Conservation (phyloP, 2,329 filamentous ascomycete genomes). For the Lecanosticta acicola region DNA sequence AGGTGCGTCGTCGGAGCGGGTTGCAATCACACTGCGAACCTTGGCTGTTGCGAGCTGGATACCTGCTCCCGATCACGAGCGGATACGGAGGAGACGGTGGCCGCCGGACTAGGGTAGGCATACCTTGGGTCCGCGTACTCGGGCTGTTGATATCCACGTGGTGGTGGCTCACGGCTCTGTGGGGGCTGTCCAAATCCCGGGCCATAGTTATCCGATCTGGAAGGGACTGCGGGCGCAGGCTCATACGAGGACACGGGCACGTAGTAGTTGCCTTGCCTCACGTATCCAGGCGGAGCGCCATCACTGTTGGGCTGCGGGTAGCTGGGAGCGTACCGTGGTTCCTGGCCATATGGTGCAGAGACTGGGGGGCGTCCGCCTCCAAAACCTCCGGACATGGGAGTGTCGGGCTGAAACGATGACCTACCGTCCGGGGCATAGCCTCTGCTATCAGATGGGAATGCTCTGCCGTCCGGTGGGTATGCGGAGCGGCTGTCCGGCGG, state of each 20-base stretch:
- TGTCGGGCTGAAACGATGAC: constrained; percentile 24
- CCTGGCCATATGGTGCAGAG: constrained; percentile 25
- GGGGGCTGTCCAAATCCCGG: constrained; percentile 21
- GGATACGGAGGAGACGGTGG: constrained; percentile 27
- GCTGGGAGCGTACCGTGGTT: constrained; percentile 28
- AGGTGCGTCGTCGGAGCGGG: constrained; percentile 2
- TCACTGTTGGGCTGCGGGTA: constrained; percentile 24
- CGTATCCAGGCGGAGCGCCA: constrained; percentile 31
- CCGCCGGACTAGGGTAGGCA: constrained; percentile 33
- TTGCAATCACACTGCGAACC: constrained; percentile 25
- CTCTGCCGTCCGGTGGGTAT: constrained; percentile 21
- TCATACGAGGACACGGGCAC: constrained; percentile 30
- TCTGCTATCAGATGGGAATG: constrained; percentile 22
- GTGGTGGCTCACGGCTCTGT: constrained; percentile 22
- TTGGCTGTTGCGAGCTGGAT: constrained; percentile 25
- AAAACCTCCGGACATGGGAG: constrained; percentile 20
- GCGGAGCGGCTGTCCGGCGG: constrained; percentile 20
- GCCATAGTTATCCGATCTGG: constrained; percentile 25
- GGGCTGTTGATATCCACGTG: constrained; percentile 26
- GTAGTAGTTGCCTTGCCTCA: constrained; percentile 31
- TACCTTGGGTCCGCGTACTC: constrained; percentile 31
- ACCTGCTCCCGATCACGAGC: constrained; percentile 27
- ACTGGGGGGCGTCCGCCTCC: constrained; percentile 23
- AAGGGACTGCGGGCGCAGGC: constrained; percentile 19
- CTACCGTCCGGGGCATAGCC: constrained; percentile 21